phyloP scores from a whole-genome alignment of 2,329 filamentous ascomycete genomes.

The Ilyonectria mors-panacis region DNA sequence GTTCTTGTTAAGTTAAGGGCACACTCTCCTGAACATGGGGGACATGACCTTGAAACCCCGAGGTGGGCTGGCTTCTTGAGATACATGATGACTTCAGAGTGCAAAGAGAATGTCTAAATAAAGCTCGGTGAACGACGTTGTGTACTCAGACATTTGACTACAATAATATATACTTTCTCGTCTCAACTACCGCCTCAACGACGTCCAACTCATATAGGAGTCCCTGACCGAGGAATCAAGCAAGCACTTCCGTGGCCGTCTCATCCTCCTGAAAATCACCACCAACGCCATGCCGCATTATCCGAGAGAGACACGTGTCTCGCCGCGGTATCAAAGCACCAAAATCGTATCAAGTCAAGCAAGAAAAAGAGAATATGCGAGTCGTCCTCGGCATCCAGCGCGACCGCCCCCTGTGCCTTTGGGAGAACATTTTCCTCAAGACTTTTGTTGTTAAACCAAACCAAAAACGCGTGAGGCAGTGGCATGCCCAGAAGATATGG shows the following conservation, averaged over 20 bases:
- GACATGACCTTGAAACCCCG: too few species aligned
- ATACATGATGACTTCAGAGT: background rate
- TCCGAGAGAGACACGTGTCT: slow-evolving; percentile 44
- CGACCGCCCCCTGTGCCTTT: background rate
- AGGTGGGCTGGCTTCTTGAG: too few species aligned
- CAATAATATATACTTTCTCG: background rate
- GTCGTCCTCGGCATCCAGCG: slow-evolving; percentile 17
- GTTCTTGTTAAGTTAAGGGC: too few species aligned
- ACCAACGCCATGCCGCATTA: slow-evolving; percentile 49
- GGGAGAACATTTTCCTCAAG: background rate
- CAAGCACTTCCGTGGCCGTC: slow-evolving; percentile 4
- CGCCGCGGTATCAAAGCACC: slow-evolving; percentile 45
- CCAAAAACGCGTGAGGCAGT: background rate
- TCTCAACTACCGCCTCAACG: background rate
- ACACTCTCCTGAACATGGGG: too few species aligned
- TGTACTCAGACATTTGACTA: slow-evolving; percentile 8
- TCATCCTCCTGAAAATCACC: slow-evolving; percentile 40
- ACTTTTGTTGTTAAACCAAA: slow-evolving; percentile 18
- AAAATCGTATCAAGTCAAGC: slow-evolving; percentile 32
- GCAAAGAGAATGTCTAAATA: background rate
- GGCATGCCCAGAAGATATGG: background rate
- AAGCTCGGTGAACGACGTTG: background rate
- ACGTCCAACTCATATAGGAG: background rate
- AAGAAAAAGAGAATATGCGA: slow-evolving; percentile 32
- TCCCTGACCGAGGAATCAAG: slow-evolving; percentile 4